These are phyloP conservation scores for Arthroderma sp. DNA, from an alignment of 2,329 filamentous ascomycete genomes.

Conservation along the genomic window DNA sequence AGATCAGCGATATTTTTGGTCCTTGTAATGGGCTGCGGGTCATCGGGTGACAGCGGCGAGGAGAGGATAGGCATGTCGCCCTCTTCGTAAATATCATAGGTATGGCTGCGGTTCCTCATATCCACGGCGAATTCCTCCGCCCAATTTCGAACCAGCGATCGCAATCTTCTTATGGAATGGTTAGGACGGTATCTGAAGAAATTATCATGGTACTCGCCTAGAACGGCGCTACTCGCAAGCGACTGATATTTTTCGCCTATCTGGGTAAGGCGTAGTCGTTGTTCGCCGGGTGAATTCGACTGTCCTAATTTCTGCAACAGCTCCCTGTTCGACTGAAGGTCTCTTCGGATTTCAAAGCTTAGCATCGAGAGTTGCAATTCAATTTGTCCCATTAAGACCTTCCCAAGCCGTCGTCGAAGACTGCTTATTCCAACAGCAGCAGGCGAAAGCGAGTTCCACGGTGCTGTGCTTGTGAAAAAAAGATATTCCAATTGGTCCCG, in stretches of 20 bases:
- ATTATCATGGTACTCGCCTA: slow-evolving; percentile 14
- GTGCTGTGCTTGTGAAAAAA: slow-evolving; percentile 21
- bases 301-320: slow-evolving; percentile 16
- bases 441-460: slow-evolving; percentile 16
- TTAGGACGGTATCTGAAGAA: slow-evolving; percentile 13
- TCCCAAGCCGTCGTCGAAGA: slow-evolving; percentile 21
- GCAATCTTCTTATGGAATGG: slow-evolving; percentile 11
- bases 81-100: slow-evolving; percentile 12
- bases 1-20: slow-evolving; percentile 9
- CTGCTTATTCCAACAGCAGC: slow-evolving; percentile 19
- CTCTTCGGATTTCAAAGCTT: slow-evolving; percentile 23
- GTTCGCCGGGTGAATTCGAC: slow-evolving; percentile 13
- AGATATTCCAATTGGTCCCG: slow-evolving; percentile 21
- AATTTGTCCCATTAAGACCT: slow-evolving; percentile 23
- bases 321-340: slow-evolving; percentile 22
- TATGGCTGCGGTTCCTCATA: slow-evolving; percentile 14
- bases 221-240: slow-evolving; percentile 14
- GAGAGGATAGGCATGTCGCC: not conserved
- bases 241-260: slow-evolving; percentile 13
- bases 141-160: slow-evolving; percentile 13
- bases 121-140: slow-evolving; percentile 13
- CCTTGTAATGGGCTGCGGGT: slow-evolving; percentile 9
- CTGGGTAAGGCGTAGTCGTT: slow-evolving; percentile 11
- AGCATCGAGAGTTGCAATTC: slow-evolving; percentile 22
- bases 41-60: slow-evolving; percentile 7